Conservation (phyloP, 2,329 filamentous ascomycete species). For the Penicillium sclerotiorum region DNA sequence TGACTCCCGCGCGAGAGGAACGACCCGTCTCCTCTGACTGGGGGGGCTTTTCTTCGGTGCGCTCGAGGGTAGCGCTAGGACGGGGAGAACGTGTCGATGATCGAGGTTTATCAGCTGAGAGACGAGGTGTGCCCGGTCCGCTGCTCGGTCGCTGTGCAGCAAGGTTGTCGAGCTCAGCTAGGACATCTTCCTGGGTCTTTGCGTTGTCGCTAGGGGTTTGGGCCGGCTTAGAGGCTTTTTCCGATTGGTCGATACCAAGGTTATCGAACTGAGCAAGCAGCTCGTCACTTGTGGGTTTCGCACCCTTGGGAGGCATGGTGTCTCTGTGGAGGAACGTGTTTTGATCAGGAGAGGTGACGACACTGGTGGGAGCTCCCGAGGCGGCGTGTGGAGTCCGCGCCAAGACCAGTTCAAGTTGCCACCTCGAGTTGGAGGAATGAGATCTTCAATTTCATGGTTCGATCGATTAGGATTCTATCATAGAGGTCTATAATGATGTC, state of each 20-base stretch:
- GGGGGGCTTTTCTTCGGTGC: constrained; percentile 67
- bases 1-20: constrained; percentile 71
- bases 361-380: constrained; percentile 26
- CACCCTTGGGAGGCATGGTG: constrained; percentile 40
- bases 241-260: constrained; percentile 42
- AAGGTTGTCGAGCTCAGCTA: constrained; percentile 85
- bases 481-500: too few relatives aligned
- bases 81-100: constrained; percentile 60
- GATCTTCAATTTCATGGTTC: too few relatives aligned
- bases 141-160: constrained; percentile 69
- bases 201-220: constrained; percentile 23
- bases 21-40: constrained; percentile 78
- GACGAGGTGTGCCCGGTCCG: constrained; percentile 80
- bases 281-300: constrained; percentile 51
- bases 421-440: too few relatives aligned
- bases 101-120: constrained; percentile 49
- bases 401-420: constrained; percentile 26
- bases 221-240: constrained; percentile 33
- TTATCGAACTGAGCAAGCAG: constrained; percentile 54
- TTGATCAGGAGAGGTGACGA: constrained; percentile 28
- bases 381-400: constrained; percentile 23
- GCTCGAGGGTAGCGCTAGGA: constrained; percentile 54
- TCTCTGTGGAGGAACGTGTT: constrained; percentile 8
- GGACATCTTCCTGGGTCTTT: constrained; percentile 68
- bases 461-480: too few relatives aligned